phyloP scores from a whole-genome alignment of 306 rosid genomes.

The cucumber (Cucumis sativus) region Cucumber_9930_V3 NC_026658.2:14826501-14827000 shows the following conservation, averaged over 20 bases:
- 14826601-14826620: neutral
- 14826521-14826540: conserved; percentile 14
- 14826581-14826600: conserved; percentile 18
- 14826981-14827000: conserved; percentile 2
- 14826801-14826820: conserved; percentile 1
- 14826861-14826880: neutral
- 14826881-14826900: neutral
- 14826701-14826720: neutral
- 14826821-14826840: conserved; percentile 2
- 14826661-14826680: neutral
- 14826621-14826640: neutral
- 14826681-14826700: neutral
- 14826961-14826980: conserved; percentile 13
- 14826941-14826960: conserved; percentile 12
- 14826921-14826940: neutral
- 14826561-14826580: conserved; percentile 52
- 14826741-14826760: conserved; percentile 50
- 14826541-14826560: conserved; percentile 53
- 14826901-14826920: neutral
- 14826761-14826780: conserved; percentile 27
- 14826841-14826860: conserved; percentile 3
- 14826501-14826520: conserved; percentile 7
- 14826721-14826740: conserved; percentile 20
- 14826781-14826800: neutral
- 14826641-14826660: conserved; percentile 7